Evolutionary conservation across 306 rosid species (phyloP).

Genomic region (Lathyrus tuberosus): DNA sequence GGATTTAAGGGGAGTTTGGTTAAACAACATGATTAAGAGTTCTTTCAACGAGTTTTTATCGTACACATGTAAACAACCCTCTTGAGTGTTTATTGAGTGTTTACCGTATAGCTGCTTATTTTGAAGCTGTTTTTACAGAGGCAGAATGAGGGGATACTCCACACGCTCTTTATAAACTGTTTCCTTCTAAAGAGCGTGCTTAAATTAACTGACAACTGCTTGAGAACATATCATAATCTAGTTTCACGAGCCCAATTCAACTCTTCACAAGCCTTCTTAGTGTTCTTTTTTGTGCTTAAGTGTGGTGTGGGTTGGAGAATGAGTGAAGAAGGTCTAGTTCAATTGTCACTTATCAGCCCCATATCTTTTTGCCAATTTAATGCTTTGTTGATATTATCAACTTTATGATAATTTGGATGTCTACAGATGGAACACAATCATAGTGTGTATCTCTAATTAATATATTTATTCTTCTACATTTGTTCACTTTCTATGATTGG

Average conservation of each 20-base stretch:
- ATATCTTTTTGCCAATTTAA: not conserved
- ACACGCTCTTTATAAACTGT: not conserved
- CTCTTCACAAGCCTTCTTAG: not conserved
- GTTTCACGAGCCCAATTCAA: not conserved
- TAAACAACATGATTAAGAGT: no score
- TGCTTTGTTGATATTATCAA: slow-evolving; percentile 7
- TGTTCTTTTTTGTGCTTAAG: not conserved
- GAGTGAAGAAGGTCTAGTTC: not conserved
- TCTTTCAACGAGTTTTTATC: no score
- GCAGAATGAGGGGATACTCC: not conserved
- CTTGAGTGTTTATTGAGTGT: no score
- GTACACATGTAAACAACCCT: no score
- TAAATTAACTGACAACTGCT: not conserved
- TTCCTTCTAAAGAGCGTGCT: not conserved
- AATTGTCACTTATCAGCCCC: not conserved
- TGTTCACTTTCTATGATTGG: not conserved
- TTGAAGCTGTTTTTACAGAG: no score
- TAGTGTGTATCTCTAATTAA: not conserved
- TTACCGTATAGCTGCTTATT: no score
- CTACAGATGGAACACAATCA: not conserved
- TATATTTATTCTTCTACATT: not conserved
- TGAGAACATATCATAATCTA: not conserved
- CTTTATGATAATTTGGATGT: slow-evolving; percentile 5
- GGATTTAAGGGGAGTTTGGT: no score
- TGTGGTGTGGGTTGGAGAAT: not conserved